Base-by-base conservation (phyloP, 768 basidiomycete species). In the Daedalea quercina region DNA sequence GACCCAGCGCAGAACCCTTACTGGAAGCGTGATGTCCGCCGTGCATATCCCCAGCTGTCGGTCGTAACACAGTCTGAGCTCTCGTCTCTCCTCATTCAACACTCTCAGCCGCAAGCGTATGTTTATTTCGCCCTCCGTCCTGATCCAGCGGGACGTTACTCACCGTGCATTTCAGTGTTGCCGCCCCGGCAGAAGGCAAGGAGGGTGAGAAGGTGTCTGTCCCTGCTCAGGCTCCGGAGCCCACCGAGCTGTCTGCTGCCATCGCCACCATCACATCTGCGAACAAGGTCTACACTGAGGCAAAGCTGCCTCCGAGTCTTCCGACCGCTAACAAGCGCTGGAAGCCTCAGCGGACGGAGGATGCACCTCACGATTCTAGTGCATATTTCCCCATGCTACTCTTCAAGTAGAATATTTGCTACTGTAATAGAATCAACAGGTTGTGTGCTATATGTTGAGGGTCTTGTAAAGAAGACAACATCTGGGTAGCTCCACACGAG, bases 11-110 rank as follows among this genome's bases (percentile, higher is more conserved):
- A 90, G 73, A 92, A 91, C 68, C 89, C 88, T 52, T 97, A 97
- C 77, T 94, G 87, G 85, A 95, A 95, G 70, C 89, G 94, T 56
- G 94, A 96, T 71, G 89, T 94, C 62, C 84, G 93, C 53, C 84
- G 94, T 48, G 82, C 83, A 33, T 96, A 94, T 69, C 92, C 94
- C n/a, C 90, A 87, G 60, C 83, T 93, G 25, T 94, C 92, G 2
- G 83, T 91, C 19, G 76, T 97, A 54, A 90, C 90, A 3, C 94
- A 97, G 71, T 65, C 79, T 4, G 85, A 94, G 61, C 73, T 96
- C 23, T 85, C 94, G 0, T 72, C 79, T 23, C 70, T 97, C 56
- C 77, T 97, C 43, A 81, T 95, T 54, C 82, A 93, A 51, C 89
- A 92, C 54, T 86, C 90, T 6, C 72, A 74, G 51, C 64, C 74